Evolutionary conservation across 208 protist species (phyloP).

Genomic region (Leishmania gerbilli): DNA sequence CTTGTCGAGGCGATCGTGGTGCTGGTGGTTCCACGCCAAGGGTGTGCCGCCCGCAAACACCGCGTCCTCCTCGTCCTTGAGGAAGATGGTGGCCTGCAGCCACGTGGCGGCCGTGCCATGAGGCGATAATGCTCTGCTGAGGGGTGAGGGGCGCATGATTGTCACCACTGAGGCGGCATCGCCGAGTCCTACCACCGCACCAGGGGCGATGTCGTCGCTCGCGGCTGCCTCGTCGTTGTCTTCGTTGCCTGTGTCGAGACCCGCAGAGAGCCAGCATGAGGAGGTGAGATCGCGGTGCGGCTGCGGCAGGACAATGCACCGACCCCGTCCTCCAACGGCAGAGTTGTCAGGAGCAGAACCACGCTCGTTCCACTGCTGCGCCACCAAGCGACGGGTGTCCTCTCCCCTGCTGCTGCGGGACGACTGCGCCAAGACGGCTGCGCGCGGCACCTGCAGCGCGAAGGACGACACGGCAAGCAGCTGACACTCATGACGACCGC

Average conservation of each 20-base stretch:
- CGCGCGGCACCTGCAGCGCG: neutral
- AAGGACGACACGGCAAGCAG: conserved; percentile 15
- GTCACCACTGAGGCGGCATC: conserved; percentile 15
- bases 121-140: neutral
- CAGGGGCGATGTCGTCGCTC: neutral
- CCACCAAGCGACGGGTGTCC: neutral
- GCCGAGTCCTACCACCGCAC: conserved; percentile 4
- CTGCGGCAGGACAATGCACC: conserved; percentile 18
- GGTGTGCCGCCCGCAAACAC: conserved; percentile 6
- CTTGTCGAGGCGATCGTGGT: neutral
- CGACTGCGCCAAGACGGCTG: neutral
- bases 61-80: conserved; percentile 7
- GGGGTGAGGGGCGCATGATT: conserved; percentile 6
- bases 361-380: neutral
- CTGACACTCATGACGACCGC: conserved; percentile 25
- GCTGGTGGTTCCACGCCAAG: neutral
- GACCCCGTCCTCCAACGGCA: neutral
- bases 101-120: neutral
- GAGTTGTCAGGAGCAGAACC: neutral
- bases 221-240: neutral
- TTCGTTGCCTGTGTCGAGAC: neutral
- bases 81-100: conserved; percentile 25
- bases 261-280: conserved; percentile 34
- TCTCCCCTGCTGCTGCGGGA: neutral
- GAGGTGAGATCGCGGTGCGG: conserved; percentile 37